Evolutionary conservation across 495 filamentous ascomycete genomes (phyloP).

Genomic region (Aspergillus hancockii): DNA sequence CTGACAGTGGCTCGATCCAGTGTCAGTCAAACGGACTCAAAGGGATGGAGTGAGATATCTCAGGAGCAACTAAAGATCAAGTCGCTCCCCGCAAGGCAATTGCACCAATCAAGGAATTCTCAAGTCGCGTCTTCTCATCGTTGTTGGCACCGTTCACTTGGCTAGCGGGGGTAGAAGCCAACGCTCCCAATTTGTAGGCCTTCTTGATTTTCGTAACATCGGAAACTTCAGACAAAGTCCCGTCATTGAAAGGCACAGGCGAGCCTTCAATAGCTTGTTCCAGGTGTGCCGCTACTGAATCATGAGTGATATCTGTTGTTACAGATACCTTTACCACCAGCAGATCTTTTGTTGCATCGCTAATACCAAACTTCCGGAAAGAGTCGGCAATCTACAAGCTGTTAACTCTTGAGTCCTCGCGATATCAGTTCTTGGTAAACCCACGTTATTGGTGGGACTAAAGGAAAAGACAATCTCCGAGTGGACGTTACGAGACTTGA

Average conservation of each 20-base stretch:
- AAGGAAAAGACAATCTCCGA: constrained; percentile 88
- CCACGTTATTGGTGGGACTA: constrained; percentile 82
- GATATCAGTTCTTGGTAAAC: constrained; percentile 10
- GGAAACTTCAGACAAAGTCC: constrained; percentile 51
- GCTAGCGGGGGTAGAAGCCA: constrained; percentile 37
- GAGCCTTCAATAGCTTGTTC: constrained; percentile 60
- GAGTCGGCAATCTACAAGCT: constrained; percentile 77
- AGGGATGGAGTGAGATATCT: not conserved
- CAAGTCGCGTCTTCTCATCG: constrained; percentile 52
- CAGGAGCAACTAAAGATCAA: constrained; percentile 8
- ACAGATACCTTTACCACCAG: constrained; percentile 72
- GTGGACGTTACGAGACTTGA: constrained; percentile 85
- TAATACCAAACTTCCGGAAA: constrained; percentile 84
- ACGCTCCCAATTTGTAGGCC: constrained; percentile 73
- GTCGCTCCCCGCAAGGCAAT: constrained; percentile 71
- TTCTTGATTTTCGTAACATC: constrained; percentile 76
- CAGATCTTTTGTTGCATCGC: constrained; percentile 65
- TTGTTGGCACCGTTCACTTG: constrained; percentile 24
- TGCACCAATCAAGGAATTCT: constrained; percentile 62
- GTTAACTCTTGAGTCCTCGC: constrained; percentile 21
- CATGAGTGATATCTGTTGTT: constrained; percentile 47
- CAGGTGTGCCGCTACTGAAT: constrained; percentile 64
- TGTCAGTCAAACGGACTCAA: not conserved
- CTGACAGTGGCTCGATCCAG: not conserved
- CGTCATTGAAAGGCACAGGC: constrained; percentile 63